Evolutionary conservation across 208 protist genomes (phyloP), one percentile per base, ranked within the genome.

Genomic region (Leishmania guyanensis): DNA sequence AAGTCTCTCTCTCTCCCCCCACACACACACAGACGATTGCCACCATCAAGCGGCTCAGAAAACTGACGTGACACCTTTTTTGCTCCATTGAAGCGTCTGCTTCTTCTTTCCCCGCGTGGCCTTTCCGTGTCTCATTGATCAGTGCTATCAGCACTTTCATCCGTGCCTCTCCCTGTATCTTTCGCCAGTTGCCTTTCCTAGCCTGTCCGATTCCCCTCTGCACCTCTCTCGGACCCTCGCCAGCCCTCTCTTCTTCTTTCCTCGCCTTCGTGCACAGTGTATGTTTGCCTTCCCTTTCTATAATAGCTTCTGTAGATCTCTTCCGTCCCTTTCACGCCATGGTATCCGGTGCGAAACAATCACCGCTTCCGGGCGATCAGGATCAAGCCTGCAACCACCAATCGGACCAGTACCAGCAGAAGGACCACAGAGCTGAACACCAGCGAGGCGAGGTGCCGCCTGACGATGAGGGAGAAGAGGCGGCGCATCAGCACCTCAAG

Each of bases 401-500:
- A 20, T 54, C 43, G 39, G 3, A 33, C 8, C 79, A 33, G n/a
- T 26, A 16, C 6, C 66, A 76, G 64, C 68, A 80, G 54, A 60
- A 79, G 39, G 33, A 12, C 10, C 60, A 73, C 22, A 58, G 54
- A 1, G 17, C 36, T 50, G 39, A 68, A 16, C 64, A 48, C 1
- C n/a, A 64, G 20, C 65, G 72, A 10, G 33, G 53, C 50, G 43
- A 68, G 6, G 14, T 69, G 20, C 65, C 9, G 33, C 10, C 26
- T 65, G 76, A 87, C 39, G 64, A 82, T 48, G 70, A 83, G 10
- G 68, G 78, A 10, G 46, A 79, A 10, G 54, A 58, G 16, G 75
- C 79, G 20, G 20, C 43, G 43, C 72, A 0, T 54, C 50, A 8
- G 51, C 46, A 48, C 50, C 50, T 22, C 71, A 33, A 3, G 6